Conservation (phyloP, 305 asterid species). For the Striga hermonthica region DNA sequence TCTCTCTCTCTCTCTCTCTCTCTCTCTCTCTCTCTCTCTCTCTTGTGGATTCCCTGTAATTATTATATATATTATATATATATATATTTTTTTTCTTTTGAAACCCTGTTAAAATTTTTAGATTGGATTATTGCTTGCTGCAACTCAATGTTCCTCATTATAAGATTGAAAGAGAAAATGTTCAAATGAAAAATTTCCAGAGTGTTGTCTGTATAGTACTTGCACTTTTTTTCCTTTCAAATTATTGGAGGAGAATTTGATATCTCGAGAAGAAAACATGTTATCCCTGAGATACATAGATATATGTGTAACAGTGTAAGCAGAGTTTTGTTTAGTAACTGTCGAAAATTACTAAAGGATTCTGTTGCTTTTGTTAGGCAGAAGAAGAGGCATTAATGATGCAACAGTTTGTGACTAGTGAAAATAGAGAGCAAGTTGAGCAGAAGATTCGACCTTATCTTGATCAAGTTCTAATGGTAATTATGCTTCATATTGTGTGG, state of each 20-base stretch:
- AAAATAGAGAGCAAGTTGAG: constrained; percentile 59
- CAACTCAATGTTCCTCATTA: constrained; percentile 7
- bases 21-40: background rate
- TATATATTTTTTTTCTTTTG: constrained; percentile 1
- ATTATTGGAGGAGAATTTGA: background rate
- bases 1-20: too few species aligned
- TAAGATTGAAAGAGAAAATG: constrained; percentile 9
- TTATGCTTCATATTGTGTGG: constrained; percentile 27
- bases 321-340: constrained; percentile 13
- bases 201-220: constrained; percentile 10
- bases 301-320: too few species aligned
- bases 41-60: constrained; percentile 1
- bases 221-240: constrained; percentile 17
- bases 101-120: background rate
- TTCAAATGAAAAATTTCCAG: background rate
- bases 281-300: background rate
- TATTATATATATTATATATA: constrained; percentile 6
- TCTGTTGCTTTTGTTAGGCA: constrained; percentile 49
- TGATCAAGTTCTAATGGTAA: constrained; percentile 70
- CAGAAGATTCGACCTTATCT: constrained; percentile 62
- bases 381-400: constrained; percentile 90
- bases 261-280: background rate
- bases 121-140: constrained; percentile 6
- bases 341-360: constrained; percentile 21
- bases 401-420: constrained; percentile 64